Conservation (phyloP, 331 rosid species). For the Arachis monticola region DNA sequence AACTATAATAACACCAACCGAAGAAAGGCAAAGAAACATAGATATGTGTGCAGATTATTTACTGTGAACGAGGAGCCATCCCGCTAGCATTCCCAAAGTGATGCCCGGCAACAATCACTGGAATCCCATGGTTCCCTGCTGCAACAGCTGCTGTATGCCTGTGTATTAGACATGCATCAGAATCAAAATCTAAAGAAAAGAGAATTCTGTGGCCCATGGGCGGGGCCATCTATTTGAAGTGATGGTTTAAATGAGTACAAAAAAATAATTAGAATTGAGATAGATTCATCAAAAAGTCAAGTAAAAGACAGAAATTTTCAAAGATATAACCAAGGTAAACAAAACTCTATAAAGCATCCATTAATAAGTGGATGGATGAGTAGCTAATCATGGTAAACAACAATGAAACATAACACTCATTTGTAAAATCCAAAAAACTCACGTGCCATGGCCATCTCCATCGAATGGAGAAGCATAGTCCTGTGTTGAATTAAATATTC, state of each 20-base stretch:
- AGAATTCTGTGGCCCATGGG: neutral
- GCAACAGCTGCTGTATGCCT: slow-evolving; percentile 99
- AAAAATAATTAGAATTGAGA: slow-evolving; percentile 12
- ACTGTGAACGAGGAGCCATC: slow-evolving; percentile 99
- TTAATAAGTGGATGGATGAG: neutral
- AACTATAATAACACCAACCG: neutral
- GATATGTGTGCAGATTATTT: slow-evolving; percentile 50
- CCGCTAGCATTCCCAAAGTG: slow-evolving; percentile 98
- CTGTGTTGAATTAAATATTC: slow-evolving; percentile 81
- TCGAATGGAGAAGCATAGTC: slow-evolving; percentile 99
- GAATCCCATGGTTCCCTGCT: slow-evolving; percentile 98
- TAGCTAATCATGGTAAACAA: slow-evolving; percentile 16
- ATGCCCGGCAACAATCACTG: slow-evolving; percentile 93
- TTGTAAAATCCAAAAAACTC: slow-evolving; percentile 50
- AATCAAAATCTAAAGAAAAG: slow-evolving; percentile 27
- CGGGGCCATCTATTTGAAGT: neutral
- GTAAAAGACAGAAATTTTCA: neutral
- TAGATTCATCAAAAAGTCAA: slow-evolving; percentile 6
- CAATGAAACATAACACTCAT: slow-evolving; percentile 14
- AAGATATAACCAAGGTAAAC: slow-evolving; percentile 21
- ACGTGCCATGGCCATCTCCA: slow-evolving; percentile 99
- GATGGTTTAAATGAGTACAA: neutral
- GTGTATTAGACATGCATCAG: slow-evolving; percentile 48
- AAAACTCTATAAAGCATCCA: neutral
- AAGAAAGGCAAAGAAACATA: slow-evolving; percentile 13